Evolutionary conservation across 768 basidiomycete genomes (phyloP).

Genomic region (Calocera cornea): DNA sequence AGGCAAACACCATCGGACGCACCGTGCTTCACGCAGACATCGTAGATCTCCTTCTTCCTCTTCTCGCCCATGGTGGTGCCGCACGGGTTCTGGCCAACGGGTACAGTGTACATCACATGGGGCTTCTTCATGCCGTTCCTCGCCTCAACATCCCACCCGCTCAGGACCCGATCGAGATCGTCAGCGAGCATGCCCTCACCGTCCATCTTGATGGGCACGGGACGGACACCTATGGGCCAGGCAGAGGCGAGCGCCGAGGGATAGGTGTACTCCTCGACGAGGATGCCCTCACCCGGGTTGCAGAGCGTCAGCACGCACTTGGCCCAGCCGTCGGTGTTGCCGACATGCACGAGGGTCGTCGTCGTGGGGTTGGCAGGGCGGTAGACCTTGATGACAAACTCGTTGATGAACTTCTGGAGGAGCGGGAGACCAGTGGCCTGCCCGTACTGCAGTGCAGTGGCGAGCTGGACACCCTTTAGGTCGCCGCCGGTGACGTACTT

Average conservation of each 20-base stretch:
- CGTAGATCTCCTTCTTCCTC: constrained; percentile 68
- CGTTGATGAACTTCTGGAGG: constrained; percentile 41
- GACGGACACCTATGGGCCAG: constrained; percentile 30
- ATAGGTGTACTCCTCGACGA: constrained; percentile 62
- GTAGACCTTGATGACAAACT: constrained; percentile 39
- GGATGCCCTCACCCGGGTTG: constrained; percentile 48
- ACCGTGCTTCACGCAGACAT: constrained; percentile 73
- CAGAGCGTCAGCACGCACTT: constrained; percentile 47
- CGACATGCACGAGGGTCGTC: constrained; percentile 41
- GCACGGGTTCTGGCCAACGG: constrained; percentile 76
- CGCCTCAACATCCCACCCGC: constrained; percentile 48
- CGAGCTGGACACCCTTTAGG: constrained; percentile 42
- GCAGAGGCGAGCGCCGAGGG: constrained; percentile 37
- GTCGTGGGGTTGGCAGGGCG: constrained; percentile 50
- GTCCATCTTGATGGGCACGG: constrained; percentile 55
- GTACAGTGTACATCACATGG: constrained; percentile 59
- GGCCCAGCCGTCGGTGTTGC: constrained; percentile 61
- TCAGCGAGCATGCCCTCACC: constrained; percentile 53
- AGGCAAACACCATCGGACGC: constrained; percentile 7
- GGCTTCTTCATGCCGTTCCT: constrained; percentile 44
- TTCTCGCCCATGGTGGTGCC: constrained; percentile 49
- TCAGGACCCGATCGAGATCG: constrained; percentile 44
- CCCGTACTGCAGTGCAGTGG: constrained; percentile 58
- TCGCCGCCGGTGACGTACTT: constrained; percentile 33
- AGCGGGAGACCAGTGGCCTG: constrained; percentile 42